Evolutionary conservation across 257 asterid species (phyloP).

Genomic region (Rhazya stricta): DNA sequence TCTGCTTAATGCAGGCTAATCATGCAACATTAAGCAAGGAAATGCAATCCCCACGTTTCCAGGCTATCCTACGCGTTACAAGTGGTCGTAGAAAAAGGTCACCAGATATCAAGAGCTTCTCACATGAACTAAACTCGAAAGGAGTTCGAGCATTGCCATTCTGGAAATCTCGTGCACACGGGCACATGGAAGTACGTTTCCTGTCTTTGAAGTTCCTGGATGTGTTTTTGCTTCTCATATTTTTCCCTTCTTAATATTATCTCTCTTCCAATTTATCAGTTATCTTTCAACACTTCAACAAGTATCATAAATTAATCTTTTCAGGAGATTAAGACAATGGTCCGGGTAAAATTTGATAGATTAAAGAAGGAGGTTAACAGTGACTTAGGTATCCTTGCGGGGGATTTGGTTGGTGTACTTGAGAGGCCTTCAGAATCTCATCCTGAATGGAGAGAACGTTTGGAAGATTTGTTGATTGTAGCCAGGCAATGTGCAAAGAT

Average conservation of each 20-base stretch:
- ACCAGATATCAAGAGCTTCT: slow-evolving; percentile 82
- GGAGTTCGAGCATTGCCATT: slow-evolving; percentile 92
- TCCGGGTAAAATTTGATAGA: slow-evolving; percentile 75
- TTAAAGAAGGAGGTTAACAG: slow-evolving; percentile 77
- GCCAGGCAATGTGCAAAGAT: slow-evolving; percentile 84
- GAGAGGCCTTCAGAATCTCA: slow-evolving; percentile 64
- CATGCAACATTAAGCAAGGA: slow-evolving; percentile 74
- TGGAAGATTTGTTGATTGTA: slow-evolving; percentile 79
- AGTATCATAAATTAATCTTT: slow-evolving; percentile 10
- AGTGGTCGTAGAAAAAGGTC: slow-evolving; percentile 65
- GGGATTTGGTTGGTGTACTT: slow-evolving; percentile 75
- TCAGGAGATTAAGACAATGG: slow-evolving; percentile 76
- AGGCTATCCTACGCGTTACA: slow-evolving; percentile 80
- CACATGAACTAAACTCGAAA: slow-evolving; percentile 91
- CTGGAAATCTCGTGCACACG: slow-evolving; percentile 92
- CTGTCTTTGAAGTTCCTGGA: slow-evolving; percentile 22
- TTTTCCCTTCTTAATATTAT: not conserved
- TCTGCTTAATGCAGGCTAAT: slow-evolving; percentile 56
- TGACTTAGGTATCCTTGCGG: slow-evolving; percentile 84
- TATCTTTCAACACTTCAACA: slow-evolving; percentile 14
- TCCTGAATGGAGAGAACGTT: slow-evolving; percentile 60
- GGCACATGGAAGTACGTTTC: slow-evolving; percentile 74
- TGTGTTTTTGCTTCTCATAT: slow-evolving; percentile 19
- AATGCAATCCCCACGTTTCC: slow-evolving; percentile 95
- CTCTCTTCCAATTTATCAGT: slow-evolving; percentile 3